A percentile compares a stretch with the other conserved stretches of the same genome.
phyloP scores from a whole-genome alignment of 2,329 filamentous ascomycete species.

The Epichloe amarillans region DNA sequence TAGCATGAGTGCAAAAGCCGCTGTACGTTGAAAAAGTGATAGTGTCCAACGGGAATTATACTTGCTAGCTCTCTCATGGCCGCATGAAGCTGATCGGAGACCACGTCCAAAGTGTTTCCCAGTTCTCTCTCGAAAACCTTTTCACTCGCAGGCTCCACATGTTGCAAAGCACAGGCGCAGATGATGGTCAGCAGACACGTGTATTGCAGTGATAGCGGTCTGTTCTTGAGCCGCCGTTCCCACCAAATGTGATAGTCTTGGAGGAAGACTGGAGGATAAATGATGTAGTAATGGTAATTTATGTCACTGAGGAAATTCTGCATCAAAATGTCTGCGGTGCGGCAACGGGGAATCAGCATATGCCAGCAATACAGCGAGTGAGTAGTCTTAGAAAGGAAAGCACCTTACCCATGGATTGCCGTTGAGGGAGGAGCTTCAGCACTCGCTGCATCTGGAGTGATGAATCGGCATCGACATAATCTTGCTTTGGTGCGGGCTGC shows the following conservation, averaged over 20 bases:
- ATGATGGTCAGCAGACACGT: conserved; percentile 18
- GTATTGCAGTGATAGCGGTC: conserved; percentile 15
- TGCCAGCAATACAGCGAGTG: not conserved
- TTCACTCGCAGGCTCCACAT: conserved; percentile 12
- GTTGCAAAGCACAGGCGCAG: conserved; percentile 17
- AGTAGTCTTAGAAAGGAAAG: not conserved
- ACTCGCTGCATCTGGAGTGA: conserved; percentile 13
- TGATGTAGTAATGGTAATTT: conserved; percentile 21
- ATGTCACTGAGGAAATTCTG: conserved; percentile 17
- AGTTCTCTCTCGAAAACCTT: conserved; percentile 11
- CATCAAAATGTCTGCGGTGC: conserved; percentile 14
- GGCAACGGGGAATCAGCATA: not conserved
- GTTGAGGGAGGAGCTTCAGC: conserved; percentile 13
- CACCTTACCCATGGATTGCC: conserved; percentile 14
- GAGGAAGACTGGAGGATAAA: conserved; percentile 17
- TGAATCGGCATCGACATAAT: conserved; percentile 9
- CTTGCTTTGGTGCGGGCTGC: conserved; percentile 7
- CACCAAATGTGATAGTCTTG: conserved; percentile 20
- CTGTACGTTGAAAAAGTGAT: conserved; percentile 17
- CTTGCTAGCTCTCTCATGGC: conserved; percentile 14
- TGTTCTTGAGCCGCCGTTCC: conserved; percentile 10
- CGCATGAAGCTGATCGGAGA: conserved; percentile 14
- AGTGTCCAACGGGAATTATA: conserved; percentile 15
- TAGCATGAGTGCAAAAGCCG: conserved; percentile 18
- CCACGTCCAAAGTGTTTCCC: conserved; percentile 8